phyloP scores from a whole-genome alignment of 441 rosid genomes.

The Populus tomentosa region DNA sequence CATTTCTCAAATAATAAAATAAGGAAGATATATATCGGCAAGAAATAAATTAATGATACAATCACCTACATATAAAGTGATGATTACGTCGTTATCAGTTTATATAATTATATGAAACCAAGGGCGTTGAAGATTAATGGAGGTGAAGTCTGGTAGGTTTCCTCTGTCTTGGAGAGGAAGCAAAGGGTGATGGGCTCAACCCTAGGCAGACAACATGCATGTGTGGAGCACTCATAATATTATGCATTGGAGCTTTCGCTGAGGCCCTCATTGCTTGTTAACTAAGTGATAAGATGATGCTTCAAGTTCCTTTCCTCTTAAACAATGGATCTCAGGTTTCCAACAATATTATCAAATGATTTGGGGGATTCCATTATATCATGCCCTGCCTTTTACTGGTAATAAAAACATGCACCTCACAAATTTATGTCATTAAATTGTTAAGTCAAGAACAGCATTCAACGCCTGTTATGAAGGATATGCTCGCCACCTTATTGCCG shows the following conservation, averaged over 20 bases:
- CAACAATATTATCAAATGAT: not conserved
- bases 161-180: conserved; percentile 1
- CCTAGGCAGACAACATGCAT: not conserved
- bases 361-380: not conserved
- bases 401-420: not conserved
- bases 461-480: too few relatives aligned
- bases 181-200: not conserved
- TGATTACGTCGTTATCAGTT: too few relatives aligned
- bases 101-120: too few relatives aligned
- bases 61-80: too few relatives aligned
- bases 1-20: not conserved
- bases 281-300: conserved; percentile 14
- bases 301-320: not conserved
- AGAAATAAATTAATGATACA: too few relatives aligned
- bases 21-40: not conserved
- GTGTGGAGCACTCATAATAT: not conserved
- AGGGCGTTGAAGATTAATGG: not conserved
- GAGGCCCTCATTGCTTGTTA: conserved; percentile 15
- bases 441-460: not conserved
- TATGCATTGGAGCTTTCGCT: not conserved
- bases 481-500: too few relatives aligned
- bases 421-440: too few relatives aligned
- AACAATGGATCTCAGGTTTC: not conserved
- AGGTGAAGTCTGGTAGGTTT: not conserved
- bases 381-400: not conserved